A percentile compares a stretch with the other conserved stretches of the same genome.
Evolutionary conservation across 805 yeast species (phyloP).

Genomic region (Spencermartinsiella europaea): DNA sequence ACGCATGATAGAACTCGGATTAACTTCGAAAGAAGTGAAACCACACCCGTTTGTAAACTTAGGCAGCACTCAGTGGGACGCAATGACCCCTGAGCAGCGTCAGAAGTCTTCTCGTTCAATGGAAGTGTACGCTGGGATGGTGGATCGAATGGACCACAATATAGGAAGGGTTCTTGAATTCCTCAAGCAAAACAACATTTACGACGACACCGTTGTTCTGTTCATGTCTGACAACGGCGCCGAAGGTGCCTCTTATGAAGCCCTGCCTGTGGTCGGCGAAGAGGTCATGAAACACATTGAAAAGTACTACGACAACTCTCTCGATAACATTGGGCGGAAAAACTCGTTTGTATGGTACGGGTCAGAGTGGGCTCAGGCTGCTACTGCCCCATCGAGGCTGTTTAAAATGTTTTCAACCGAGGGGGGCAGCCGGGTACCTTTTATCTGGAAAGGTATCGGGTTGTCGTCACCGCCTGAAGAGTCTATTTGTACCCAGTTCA

Average conservation of each 20-base stretch:
- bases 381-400: slow-evolving; percentile 52
- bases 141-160: slow-evolving; percentile 47
- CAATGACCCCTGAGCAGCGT: slow-evolving; percentile 37
- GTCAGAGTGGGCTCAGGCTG: slow-evolving; percentile 60
- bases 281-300: slow-evolving; percentile 12
- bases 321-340: slow-evolving; percentile 44
- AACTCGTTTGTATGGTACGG: slow-evolving; percentile 49
- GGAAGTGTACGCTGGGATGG: slow-evolving; percentile 64
- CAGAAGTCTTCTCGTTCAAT: slow-evolving; percentile 40
- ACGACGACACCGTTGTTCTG: slow-evolving; percentile 51
- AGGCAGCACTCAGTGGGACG: slow-evolving; percentile 41
- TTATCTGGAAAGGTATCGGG: slow-evolving; percentile 43
- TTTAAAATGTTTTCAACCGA: slow-evolving; percentile 55
- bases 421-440: slow-evolving; percentile 57
- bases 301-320: slow-evolving; percentile 39
- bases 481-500: slow-evolving; percentile 36
- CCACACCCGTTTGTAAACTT: slow-evolving; percentile 31
- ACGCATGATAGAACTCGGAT: slow-evolving; percentile 41
- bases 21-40: slow-evolving; percentile 38
- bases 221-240: slow-evolving; percentile 66
- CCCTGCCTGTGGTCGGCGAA: slow-evolving; percentile 41
- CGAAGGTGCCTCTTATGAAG: slow-evolving; percentile 55
- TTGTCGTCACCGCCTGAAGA: slow-evolving; percentile 12
- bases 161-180: slow-evolving; percentile 45
- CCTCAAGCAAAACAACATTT: slow-evolving; percentile 39